Conservation (phyloP, 148 eudicot genomes). For the Rhododendron henanense region DNA sequence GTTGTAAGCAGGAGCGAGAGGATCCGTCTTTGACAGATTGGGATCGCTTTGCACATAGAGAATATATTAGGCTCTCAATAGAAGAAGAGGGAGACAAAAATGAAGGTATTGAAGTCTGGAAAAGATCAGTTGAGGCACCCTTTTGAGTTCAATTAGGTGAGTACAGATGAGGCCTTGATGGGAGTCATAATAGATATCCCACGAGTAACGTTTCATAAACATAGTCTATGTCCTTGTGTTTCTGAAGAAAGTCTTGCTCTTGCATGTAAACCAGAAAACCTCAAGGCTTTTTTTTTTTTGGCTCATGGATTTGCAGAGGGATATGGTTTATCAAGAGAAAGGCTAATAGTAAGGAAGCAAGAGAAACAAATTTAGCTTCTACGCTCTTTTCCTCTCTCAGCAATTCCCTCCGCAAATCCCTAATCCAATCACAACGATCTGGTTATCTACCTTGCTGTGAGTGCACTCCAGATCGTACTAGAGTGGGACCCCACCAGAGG, state of each 20-base stretch:
- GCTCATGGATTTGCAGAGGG: neutral
- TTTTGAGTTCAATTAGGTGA: constrained; percentile 38
- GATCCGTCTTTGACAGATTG: constrained; percentile 68
- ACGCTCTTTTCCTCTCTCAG: too few species aligned
- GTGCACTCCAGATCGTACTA: neutral
- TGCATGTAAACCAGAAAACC: too few species aligned
- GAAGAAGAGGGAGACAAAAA: constrained; percentile 73
- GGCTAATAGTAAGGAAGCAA: neutral
- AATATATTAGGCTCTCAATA: constrained; percentile 67
- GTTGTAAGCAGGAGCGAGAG: constrained; percentile 52
- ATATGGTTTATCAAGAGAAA: neutral
- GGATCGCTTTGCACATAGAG: constrained; percentile 78
- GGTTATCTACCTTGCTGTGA: neutral
- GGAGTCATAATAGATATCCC: neutral
- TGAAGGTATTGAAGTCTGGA: constrained; percentile 78
- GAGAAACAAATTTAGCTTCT: too few species aligned
- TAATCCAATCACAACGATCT: neutral
- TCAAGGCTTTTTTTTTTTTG: neutral
- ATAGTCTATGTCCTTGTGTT: too few species aligned
- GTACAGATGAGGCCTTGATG: neutral
- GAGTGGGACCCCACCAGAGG: too few species aligned
- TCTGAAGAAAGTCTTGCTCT: too few species aligned
- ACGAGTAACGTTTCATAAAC: too few species aligned
- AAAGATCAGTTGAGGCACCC: constrained; percentile 77
- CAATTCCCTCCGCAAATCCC: too few species aligned